Conservation (phyloP, 352 stramenopile species). For the Blastocystis sp. region DNA sequence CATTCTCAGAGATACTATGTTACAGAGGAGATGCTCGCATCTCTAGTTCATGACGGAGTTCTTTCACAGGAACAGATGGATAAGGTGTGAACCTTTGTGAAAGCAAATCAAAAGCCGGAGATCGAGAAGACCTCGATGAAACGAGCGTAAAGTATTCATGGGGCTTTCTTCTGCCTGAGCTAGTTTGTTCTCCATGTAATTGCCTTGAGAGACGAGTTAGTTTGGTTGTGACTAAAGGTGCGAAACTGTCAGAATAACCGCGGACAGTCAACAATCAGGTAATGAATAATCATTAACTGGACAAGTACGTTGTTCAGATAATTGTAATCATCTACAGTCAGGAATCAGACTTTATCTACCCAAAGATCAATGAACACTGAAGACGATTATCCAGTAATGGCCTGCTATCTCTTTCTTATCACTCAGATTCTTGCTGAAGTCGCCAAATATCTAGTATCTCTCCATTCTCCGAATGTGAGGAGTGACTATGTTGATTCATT, state of each 20-base stretch:
- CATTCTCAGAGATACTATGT: slow-evolving; percentile 1
- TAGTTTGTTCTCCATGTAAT: too few species aligned
- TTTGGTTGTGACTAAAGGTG: too few species aligned
- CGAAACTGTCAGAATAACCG: too few species aligned
- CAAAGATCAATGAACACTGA: background rate
- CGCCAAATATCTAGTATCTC: background rate
- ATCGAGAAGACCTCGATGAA: slow-evolving; percentile 39
- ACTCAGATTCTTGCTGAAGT: slow-evolving; percentile 10
- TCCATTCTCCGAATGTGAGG: background rate
- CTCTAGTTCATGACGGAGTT: slow-evolving; percentile 21
- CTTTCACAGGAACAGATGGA: slow-evolving; percentile 20
- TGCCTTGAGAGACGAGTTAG: too few species aligned
- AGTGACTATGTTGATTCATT: background rate
- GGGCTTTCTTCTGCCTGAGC: slow-evolving; percentile 48
- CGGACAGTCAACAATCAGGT: too few species aligned
- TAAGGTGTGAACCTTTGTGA: slow-evolving; percentile 18
- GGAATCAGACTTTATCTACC: background rate
- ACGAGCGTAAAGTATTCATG: slow-evolving; percentile 21
- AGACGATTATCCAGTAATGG: slow-evolving; percentile 36
- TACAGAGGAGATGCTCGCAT: slow-evolving; percentile 52
- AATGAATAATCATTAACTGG: too few species aligned
- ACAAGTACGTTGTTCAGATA: too few species aligned
- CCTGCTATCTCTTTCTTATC: background rate
- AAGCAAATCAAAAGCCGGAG: slow-evolving; percentile 10
- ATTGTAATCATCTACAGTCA: too few species aligned